Evolutionary conservation across 768 basidiomycete species (phyloP).

Genomic region (Boletellus sp.): DNA sequence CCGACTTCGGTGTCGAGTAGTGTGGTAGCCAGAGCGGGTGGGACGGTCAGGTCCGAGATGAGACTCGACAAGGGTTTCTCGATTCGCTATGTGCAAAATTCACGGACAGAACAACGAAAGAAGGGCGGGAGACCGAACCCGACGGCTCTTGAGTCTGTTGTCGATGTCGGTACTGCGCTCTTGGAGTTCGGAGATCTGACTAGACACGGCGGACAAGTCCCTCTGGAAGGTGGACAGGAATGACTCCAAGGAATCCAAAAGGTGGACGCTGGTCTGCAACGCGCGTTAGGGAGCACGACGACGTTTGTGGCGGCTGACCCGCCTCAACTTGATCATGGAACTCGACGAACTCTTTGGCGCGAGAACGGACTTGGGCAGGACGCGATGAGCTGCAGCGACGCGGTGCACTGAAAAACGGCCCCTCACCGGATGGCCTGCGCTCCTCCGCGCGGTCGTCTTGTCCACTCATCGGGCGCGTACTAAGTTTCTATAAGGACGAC

Average conservation of each 20-base stretch:
- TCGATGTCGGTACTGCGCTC: slow-evolving; percentile 89
- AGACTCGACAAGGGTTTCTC: slow-evolving; percentile 83
- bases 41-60: slow-evolving; percentile 74
- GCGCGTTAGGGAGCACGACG: slow-evolving; percentile 1
- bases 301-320: slow-evolving; percentile 3
- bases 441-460: slow-evolving; percentile 5
- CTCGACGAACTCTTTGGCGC: slow-evolving; percentile 70
- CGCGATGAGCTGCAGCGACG: not conserved
- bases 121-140: slow-evolving; percentile 47
- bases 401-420: not conserved
- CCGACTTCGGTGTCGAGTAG: slow-evolving; percentile 84
- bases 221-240: slow-evolving; percentile 95
- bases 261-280: slow-evolving; percentile 73
- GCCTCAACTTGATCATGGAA: slow-evolving; percentile 93
- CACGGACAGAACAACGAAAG: not conserved
- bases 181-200: slow-evolving; percentile 94
- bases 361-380: slow-evolving; percentile 30
- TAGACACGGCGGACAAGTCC: slow-evolving; percentile 91
- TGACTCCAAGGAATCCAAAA: slow-evolving; percentile 83
- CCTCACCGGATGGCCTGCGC: slow-evolving; percentile 13
- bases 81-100: slow-evolving; percentile 59
- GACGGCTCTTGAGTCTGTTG: slow-evolving; percentile 73
- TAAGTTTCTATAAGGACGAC: too few species aligned
- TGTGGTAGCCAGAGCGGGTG: slow-evolving; percentile 69
- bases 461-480: not conserved